Percentiles rank a stretch among this genome's conserved stretches.
phyloP scores from a whole-genome alignment of 2,329 filamentous ascomycete genomes.

The Hymenoscyphus salicellus region DNA sequence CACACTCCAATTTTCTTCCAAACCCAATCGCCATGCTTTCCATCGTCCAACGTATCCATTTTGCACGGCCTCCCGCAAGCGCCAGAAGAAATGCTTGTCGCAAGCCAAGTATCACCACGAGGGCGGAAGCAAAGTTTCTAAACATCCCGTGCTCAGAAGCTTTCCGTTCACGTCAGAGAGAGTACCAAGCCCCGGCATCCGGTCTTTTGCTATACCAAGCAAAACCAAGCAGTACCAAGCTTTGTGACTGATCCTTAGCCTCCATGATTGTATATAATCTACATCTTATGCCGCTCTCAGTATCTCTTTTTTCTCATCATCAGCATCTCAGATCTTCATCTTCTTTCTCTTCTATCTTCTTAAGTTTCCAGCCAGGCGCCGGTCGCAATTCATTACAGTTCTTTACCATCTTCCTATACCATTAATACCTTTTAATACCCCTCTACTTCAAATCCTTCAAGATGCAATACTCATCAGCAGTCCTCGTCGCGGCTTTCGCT shows the following conservation, averaged over 20 bases:
- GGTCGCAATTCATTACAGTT: slow-evolving; percentile 25
- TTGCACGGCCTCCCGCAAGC: not conserved
- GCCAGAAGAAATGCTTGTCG: slow-evolving; percentile 13
- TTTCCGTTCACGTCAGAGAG: slow-evolving; percentile 21
- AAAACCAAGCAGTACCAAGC: slow-evolving; percentile 12
- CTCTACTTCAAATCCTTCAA: slow-evolving; percentile 28
- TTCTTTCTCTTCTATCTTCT: slow-evolving; percentile 26
- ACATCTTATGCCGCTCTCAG: slow-evolving; percentile 19
- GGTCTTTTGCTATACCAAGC: slow-evolving; percentile 26
- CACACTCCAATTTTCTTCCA: not conserved
- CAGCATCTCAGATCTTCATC: slow-evolving; percentile 29
- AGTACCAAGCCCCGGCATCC: slow-evolving; percentile 26
- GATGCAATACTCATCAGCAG: slow-evolving; percentile 44
- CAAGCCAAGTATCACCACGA: slow-evolving; percentile 23
- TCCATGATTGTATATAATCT: slow-evolving; percentile 28
- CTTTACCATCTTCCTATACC: slow-evolving; percentile 14
- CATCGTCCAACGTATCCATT: not conserved
- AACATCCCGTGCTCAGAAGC: slow-evolving; percentile 17
- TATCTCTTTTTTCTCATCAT: slow-evolving; percentile 27
- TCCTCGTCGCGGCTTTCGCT: slow-evolving; percentile 44
- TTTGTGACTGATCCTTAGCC: slow-evolving; percentile 13
- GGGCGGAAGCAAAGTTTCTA: slow-evolving; percentile 20
- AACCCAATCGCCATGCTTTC: slow-evolving; percentile 5
- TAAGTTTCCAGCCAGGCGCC: slow-evolving; percentile 28
- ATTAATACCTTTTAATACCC: slow-evolving; percentile 16